Evolutionary conservation across 805 yeast genomes (phyloP), one percentile per base, ranked within the genome.

Genomic region (Danielia oregonensis): DNA sequence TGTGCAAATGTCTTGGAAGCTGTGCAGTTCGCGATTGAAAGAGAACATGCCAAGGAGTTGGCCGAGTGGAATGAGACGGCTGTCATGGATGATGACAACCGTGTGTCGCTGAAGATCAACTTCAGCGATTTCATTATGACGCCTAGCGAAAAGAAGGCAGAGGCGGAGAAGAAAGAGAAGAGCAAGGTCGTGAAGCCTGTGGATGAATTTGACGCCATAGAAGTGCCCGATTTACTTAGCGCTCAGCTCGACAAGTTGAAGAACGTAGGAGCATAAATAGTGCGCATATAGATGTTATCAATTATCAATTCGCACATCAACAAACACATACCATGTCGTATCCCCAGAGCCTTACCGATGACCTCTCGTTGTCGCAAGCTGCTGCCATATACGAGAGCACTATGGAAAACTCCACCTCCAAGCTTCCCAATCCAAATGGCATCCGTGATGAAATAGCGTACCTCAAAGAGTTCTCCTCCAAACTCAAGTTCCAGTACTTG

Each of bases 1-100:
- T 79, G 85, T 55, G 81, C 77, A 23, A 76, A 82, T 47, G 94
- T 85, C 4, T 68, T 86, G 55, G 89, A 84, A 39, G 89, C 94
- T 19, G 94, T 85, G 17, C 70, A 82, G 58, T 85, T 74, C 61
- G 94, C 91, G 16, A 81, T 85, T 50, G 91, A 84, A 56, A 70
- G 89, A 49, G 94, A 85, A 55, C 93, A 85, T 49, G 65, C 68
- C 47, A 63, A 67, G 65, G 94, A 85, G 55, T 64, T 84, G 55
- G 68, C 66, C 8, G 91, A 83, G 56, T 84, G 91, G 89, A 82
- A 84, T 49, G 65, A 67, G 52, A 59, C 68, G 24, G 70, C 70
- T 14, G 34, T 29, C n/a, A 43, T 38, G 18, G 63, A 52, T 23
- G 63, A 54, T 15, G 63, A 59, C 26, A 55, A 54, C 26, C 35